Percentiles rank a stretch among this genome's conserved stretches.
Conservation (phyloP, 345 rosid genomes). For the Adansonia digitata region DNA sequence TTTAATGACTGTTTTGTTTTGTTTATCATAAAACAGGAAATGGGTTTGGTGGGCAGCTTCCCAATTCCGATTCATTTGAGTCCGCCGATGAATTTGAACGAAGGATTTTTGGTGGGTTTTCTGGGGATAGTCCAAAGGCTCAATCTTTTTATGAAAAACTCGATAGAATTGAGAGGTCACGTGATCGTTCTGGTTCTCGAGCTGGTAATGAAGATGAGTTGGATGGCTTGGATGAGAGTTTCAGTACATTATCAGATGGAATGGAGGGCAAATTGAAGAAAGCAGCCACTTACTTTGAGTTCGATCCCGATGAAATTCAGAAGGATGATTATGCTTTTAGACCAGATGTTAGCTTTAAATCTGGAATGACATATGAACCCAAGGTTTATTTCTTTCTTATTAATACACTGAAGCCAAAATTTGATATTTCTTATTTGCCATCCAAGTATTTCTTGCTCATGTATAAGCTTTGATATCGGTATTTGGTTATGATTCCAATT, state of each 20-base stretch:
- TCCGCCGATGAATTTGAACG: slow-evolving; percentile 35
- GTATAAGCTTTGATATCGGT: background rate
- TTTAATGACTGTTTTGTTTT: background rate
- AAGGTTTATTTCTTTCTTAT: slow-evolving; percentile 31
- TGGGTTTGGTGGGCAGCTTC: background rate
- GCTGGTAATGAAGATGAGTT: background rate
- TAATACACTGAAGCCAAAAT: background rate
- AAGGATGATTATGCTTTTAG: slow-evolving; percentile 33
- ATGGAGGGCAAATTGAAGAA: slow-evolving; percentile 43
- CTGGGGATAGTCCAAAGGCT: slow-evolving; percentile 19
- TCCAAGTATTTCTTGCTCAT: background rate
- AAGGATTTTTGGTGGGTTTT: slow-evolving; percentile 32
- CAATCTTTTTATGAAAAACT: slow-evolving; percentile 33
- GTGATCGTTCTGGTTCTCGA: slow-evolving; percentile 9
- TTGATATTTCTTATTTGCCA: background rate
- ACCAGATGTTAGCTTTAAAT: slow-evolving; percentile 31
- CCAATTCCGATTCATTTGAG: slow-evolving; percentile 20
- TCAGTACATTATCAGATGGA: slow-evolving; percentile 36
- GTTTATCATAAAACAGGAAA: slow-evolving; percentile 2
- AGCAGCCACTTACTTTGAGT: slow-evolving; percentile 33
- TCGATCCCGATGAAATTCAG: slow-evolving; percentile 27
- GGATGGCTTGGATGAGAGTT: slow-evolving; percentile 22
- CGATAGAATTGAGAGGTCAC: slow-evolving; percentile 24
- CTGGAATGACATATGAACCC: slow-evolving; percentile 22
- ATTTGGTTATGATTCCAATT: background rate